phyloP scores from a whole-genome alignment of 2,329 filamentous ascomycete species.

The Teratosphaeria nubilosa region DNA sequence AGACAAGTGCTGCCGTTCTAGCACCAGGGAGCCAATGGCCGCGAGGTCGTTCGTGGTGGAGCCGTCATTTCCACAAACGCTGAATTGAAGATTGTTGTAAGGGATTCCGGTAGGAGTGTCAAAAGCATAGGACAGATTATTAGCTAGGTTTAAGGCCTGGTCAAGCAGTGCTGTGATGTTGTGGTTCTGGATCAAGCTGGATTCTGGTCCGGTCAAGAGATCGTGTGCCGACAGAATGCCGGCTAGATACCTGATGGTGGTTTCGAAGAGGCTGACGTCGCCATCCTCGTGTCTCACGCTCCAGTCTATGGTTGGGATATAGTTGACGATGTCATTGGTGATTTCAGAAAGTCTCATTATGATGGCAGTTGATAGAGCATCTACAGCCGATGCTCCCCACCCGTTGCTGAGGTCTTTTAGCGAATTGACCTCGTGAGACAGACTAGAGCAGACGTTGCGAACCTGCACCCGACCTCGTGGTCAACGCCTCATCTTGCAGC shows the following conservation, averaged over 20 bases:
- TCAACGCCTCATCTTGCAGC: background rate
- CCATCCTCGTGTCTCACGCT: background rate
- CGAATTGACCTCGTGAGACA: background rate
- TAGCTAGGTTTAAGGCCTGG: background rate
- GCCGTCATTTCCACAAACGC: background rate
- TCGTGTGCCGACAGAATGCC: background rate
- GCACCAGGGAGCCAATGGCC: background rate
- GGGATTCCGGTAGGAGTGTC: background rate
- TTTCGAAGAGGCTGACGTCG: slow-evolving; percentile 1
- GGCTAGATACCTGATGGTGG: slow-evolving; percentile 1
- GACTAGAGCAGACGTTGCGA: too few relatives aligned
- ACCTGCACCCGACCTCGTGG: background rate
- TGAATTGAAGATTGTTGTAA: background rate
- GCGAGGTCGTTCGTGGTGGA: slow-evolving; percentile 1
- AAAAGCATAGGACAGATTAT: slow-evolving; percentile 1
- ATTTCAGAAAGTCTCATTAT: background rate
- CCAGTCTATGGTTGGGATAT: slow-evolving; percentile 1
- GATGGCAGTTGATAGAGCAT: slow-evolving; percentile 1
- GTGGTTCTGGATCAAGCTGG: background rate
- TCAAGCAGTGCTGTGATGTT: background rate
- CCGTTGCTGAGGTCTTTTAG: background rate
- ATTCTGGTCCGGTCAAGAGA: background rate
- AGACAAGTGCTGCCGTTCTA: background rate
- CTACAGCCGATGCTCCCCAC: slow-evolving; percentile 1
- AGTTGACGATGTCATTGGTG: background rate